Evolutionary conservation across 1,284 basidiomycete species (phyloP).

Genomic region (Pseudozyma sp.): DNA sequence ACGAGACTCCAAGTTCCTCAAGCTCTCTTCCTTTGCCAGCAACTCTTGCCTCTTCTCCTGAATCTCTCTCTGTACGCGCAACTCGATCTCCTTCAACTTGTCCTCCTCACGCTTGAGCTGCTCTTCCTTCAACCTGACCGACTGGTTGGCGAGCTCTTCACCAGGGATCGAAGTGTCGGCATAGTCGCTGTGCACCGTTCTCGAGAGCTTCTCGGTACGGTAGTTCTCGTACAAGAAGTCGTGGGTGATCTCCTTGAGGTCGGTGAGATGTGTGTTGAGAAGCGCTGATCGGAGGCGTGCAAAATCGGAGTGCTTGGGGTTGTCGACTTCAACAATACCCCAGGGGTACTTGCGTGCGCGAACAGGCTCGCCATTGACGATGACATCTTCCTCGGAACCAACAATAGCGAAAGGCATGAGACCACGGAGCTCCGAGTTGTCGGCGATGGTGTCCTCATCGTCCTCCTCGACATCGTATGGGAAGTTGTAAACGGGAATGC

Average conservation of each 20-base stretch:
- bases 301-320: slow-evolving; percentile 98
- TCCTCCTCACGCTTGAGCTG: slow-evolving; percentile 87
- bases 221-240: slow-evolving; percentile 91
- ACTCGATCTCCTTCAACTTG: slow-evolving; percentile 94
- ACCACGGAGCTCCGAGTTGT: slow-evolving; percentile 76
- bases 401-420: slow-evolving; percentile 89
- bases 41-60: slow-evolving; percentile 98
- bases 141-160: slow-evolving; percentile 95
- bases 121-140: slow-evolving; percentile 96
- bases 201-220: slow-evolving; percentile 96
- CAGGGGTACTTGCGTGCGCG: slow-evolving; percentile 95
- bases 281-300: slow-evolving; percentile 88
- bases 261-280: slow-evolving; percentile 92
- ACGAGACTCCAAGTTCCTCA: slow-evolving; percentile 87
- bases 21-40: slow-evolving; percentile 70
- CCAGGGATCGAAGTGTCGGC: slow-evolving; percentile 71
- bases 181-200: slow-evolving; percentile 84
- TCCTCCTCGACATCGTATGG: slow-evolving; percentile 98
- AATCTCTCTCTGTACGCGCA: slow-evolving; percentile 98
- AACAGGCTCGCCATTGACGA: slow-evolving; percentile 88
- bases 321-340: slow-evolving; percentile 98
- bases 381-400: slow-evolving; percentile 95
- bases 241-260: slow-evolving; percentile 89
- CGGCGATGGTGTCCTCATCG: slow-evolving; percentile 97
- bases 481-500: slow-evolving; percentile 99